Evolutionary conservation across 352 stramenopile species (phyloP), one percentile per base, ranked within the genome.

Genomic region (Phytophthora pinifolia): DNA sequence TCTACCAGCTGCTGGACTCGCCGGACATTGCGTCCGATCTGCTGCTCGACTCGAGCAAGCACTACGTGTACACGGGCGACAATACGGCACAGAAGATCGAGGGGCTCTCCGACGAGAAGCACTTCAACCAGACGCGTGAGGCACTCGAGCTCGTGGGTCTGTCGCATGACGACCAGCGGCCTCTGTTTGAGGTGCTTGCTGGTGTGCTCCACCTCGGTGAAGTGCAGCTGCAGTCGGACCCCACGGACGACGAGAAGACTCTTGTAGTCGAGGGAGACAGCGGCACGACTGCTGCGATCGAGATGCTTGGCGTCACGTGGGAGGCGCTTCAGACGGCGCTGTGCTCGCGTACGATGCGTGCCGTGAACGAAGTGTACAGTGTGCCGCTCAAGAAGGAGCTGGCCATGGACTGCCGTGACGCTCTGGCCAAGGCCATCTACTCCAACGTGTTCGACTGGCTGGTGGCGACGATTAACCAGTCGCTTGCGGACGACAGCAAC

Each of bases 361-460:
- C 79, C 9, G 80, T 79, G 6, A 83, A 83, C 38, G 84, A 94
- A 44, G 72, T 87, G 32, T 72, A 88, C 39, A 87, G 62, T 3
- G 79, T 75, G 50, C 80, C 63, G 67, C 67, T 98, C 18, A 61
- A 64, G 44, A 90, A 95, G 15, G 90, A 88, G 17, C 85, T 96
- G 56, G 96, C 96, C 0, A 67, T 79, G 30, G 92, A 98, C 60
- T 96, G 86, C 15, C 79, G 96, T 32, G 96, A 99, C 63, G 94
- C 94, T 2, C 82, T 99, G 15, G 85, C 94, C 0, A 99, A 98
- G 77, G 80, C 96, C n/a, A 89, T 98, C 13, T 99, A 99, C 70
- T 94, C 90, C 0, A 95, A 94, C 50, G 59, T 98, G 12, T 99
- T 99, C 60, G 76, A 98, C 53, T 99, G 96, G 96, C 74, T 99